A percentile compares a stretch with the other conserved stretches of the same genome.
These are phyloP conservation scores for Austroboletus rostrupii DNA, from an alignment of 1,284 basidiomycete species.

Conservation along the genomic window DNA sequence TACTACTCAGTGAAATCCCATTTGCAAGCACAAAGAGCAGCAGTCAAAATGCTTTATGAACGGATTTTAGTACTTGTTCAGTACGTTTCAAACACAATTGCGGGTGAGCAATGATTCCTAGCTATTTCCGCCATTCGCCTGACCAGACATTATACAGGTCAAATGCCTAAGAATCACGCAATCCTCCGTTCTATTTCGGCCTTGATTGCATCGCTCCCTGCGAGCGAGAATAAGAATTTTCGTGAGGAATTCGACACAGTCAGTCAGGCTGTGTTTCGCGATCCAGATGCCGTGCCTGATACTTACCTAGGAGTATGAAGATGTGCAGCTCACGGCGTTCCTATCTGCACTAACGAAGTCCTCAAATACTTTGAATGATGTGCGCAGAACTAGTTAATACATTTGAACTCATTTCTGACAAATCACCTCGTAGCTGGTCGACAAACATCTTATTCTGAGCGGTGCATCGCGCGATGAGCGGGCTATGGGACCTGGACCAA, in stretches of 20 bases:
- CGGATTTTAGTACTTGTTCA: slow-evolving; percentile 79
- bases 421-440: slow-evolving; percentile 49
- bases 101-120: slow-evolving; percentile 47
- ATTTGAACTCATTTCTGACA: slow-evolving; percentile 8
- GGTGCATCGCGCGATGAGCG: slow-evolving; percentile 43
- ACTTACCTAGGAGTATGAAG: slow-evolving; percentile 80
- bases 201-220: slow-evolving; percentile 81
- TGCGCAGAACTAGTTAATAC: slow-evolving; percentile 39
- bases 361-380: slow-evolving; percentile 84
- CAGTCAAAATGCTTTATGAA: slow-evolving; percentile 94
- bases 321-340: slow-evolving; percentile 89
- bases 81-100: slow-evolving; percentile 75
- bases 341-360: slow-evolving; percentile 87
- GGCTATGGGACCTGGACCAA: slow-evolving; percentile 31
- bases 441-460: slow-evolving; percentile 60
- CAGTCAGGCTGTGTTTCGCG: slow-evolving; percentile 21
- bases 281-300: slow-evolving; percentile 1
- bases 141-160: slow-evolving; percentile 40
- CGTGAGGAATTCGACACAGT: slow-evolving; percentile 84
- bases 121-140: background rate
- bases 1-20: slow-evolving; percentile 74
- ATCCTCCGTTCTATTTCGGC: slow-evolving; percentile 83
- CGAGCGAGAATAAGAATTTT: slow-evolving; percentile 77
- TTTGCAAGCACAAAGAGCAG: slow-evolving; percentile 87
- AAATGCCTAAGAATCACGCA: slow-evolving; percentile 69